These are phyloP conservation scores for Malus fusca DNA, from an alignment of 306 rosid genomes.

Conservation along the genomic window DNA sequence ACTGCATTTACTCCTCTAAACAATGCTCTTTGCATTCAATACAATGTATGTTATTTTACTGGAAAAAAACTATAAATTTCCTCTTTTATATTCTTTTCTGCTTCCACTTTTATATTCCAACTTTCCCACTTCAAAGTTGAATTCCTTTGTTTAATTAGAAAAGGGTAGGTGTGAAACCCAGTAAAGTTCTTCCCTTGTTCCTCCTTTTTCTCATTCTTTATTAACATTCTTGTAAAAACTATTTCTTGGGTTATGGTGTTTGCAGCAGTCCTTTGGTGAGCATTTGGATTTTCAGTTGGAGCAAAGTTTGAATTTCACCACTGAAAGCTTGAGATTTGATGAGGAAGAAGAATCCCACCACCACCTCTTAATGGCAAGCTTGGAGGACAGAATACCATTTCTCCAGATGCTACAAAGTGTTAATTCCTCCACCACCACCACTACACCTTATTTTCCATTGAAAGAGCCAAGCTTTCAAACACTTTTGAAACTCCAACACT, in stretches of 20 bases:
- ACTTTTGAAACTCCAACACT: conserved; percentile 53
- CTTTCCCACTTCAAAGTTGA: conserved; percentile 11
- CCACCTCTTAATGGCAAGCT: conserved; percentile 23
- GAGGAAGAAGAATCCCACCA: conserved; percentile 33
- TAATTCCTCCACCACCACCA: conserved; percentile 28
- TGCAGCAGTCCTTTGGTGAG: conserved; percentile 58
- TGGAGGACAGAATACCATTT: conserved; percentile 67
- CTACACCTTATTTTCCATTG: conserved; percentile 35
- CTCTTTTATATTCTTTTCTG: conserved; percentile 2
- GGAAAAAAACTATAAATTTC: conserved; percentile 1
- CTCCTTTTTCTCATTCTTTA: not conserved
- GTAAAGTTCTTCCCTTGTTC: not conserved
- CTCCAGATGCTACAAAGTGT: conserved; percentile 81
- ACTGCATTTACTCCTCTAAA: conserved; percentile 39
- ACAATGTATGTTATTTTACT: conserved; percentile 30
- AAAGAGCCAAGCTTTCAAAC: conserved; percentile 74
- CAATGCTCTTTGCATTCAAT: conserved; percentile 37
- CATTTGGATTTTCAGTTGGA: conserved; percentile 41
- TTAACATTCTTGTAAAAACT: not conserved
- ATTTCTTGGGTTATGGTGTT: not conserved
- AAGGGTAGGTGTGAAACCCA: conserved; percentile 15
- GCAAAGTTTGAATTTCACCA: conserved; percentile 30
- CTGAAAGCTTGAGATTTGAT: conserved; percentile 28
- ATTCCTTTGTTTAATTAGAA: conserved; percentile 5
- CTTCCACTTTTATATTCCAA: conserved; percentile 26